Percentiles rank a stretch among this genome's conserved stretches.
Conservation (phyloP, 2,329 filamentous ascomycete genomes). For the Curvularia verruculosa region DNA sequence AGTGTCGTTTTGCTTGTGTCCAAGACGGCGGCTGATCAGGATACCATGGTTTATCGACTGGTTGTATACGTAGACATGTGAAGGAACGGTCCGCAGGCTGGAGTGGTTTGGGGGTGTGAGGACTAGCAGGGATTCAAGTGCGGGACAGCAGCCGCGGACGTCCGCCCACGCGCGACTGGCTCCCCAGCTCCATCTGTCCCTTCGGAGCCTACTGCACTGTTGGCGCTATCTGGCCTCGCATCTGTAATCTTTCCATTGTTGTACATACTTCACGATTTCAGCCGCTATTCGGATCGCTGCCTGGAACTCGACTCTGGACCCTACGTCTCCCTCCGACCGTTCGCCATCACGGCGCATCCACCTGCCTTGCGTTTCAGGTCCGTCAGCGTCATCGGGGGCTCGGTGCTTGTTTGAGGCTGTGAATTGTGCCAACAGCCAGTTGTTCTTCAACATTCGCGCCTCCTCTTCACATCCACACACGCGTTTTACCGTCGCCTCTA, state of each 20-base stretch:
- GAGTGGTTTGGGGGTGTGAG: background rate
- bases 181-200: conserved; percentile 15
- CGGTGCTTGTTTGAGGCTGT: conserved; percentile 41
- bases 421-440: conserved; percentile 40
- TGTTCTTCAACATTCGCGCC: conserved; percentile 36
- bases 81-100: background rate
- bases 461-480: conserved; percentile 22
- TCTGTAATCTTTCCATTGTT: background rate
- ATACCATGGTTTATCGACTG: too few species aligned
- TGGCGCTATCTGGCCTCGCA: conserved; percentile 5
- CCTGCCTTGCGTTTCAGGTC: conserved; percentile 41
- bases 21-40: background rate
- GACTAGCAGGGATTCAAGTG: conserved; percentile 12
- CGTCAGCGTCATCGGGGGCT: conserved; percentile 37
- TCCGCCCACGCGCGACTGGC: conserved; percentile 17
- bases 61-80: background rate
- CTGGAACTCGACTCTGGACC: background rate
- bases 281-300: background rate
- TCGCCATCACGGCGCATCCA: conserved; percentile 31
- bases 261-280: background rate
- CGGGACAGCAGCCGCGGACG: conserved; percentile 16
- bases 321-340: background rate
- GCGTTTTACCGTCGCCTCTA: conserved; percentile 31
- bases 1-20: background rate
- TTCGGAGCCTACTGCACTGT: conserved; percentile 4